Evolutionary conservation across 148 eudicot species (phyloP), one percentile per base, ranked within the genome.

Genomic region (Silene uniflora): DNA sequence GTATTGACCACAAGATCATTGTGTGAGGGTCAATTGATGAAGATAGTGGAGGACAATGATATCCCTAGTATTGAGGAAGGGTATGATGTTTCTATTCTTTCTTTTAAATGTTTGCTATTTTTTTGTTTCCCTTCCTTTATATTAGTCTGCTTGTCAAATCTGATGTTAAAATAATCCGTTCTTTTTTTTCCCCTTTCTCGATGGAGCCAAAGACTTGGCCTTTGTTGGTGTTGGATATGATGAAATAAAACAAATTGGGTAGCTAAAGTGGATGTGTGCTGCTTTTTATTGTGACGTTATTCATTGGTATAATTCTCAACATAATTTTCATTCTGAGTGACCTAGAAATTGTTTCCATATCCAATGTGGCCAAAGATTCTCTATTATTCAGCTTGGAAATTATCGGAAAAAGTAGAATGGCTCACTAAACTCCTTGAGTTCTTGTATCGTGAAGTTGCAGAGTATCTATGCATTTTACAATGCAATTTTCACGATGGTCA

Each of bases 51-150:
- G 79, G 92, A 93, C 73, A 84, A 83, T 73, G 97, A 91, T 75
- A 84, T 93, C 65, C 84, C 87, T 71, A 89, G 88, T 73, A 89
- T 89, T 39, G 98, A 93, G 83, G 94, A 89, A 88, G 84, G 98
- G 98, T 93, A 91, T 2, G 80, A 61, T 58, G 22, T 64, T 64
- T 55, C 22, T 55, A 23, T 47, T 67, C n/a, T 66, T 54, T 46
- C 8, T 14, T 56, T 59, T 16, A 13, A 58, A 18, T 61, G 39
- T 39, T 7, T 39, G 0, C 44, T 39, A 27, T 7, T 46, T 14
- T 19, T 44, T 6, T n/a, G 52, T 27, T 21, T 11, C 56, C 22
- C 75, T 62, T 60, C 39, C 65, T 83, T 67, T 24, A 17, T n/a
- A 29, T 7, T 66, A 22, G 13, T 46, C 21, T 32, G 17, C 13